A percentile compares a stretch with the other conserved stretches of the same genome.
Conservation (phyloP, 2,329 filamentous ascomycete genomes). For the Aspergillus tanneri region DNA sequence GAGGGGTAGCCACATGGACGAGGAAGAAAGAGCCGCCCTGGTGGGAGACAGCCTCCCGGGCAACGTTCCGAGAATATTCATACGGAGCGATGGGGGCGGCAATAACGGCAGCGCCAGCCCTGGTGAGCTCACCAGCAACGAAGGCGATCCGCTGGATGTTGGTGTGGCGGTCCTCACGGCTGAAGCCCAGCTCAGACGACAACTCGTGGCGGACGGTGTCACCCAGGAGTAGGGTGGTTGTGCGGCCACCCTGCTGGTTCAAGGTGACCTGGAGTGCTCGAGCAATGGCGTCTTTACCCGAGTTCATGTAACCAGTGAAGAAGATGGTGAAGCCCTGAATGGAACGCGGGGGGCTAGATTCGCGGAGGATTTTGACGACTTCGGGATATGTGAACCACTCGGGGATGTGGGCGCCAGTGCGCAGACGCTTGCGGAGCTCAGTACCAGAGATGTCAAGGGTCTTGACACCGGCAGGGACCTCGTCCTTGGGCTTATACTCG, state of each 20-base stretch:
- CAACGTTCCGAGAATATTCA: conserved; percentile 71
- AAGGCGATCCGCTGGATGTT: conserved; percentile 97
- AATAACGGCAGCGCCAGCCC: conserved; percentile 89
- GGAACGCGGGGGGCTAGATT: conserved; percentile 89
- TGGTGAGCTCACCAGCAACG: conserved; percentile 90
- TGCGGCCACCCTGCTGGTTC: conserved; percentile 95
- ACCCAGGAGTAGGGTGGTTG: conserved; percentile 89
- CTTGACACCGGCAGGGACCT: conserved; percentile 78
- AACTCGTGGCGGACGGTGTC: conserved; percentile 94
- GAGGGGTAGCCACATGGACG: conserved; percentile 86
- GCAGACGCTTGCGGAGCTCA: conserved; percentile 87
- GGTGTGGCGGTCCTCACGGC: conserved; percentile 82
- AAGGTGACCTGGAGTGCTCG: conserved; percentile 94
- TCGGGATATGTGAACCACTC: conserved; percentile 99
- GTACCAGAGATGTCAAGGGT: conserved; percentile 85
- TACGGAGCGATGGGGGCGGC: conserved; percentile 95
- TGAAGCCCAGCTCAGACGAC: conserved; percentile 93
- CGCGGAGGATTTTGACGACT: conserved; percentile 91
- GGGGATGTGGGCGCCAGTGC: conserved; percentile 89
- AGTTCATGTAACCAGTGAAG: conserved; percentile 95
- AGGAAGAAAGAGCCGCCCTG: conserved; percentile 87
- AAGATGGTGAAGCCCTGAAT: conserved; percentile 98
- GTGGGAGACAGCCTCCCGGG: conserved; percentile 75
- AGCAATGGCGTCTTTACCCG: conserved; percentile 93
- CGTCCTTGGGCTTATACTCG: conserved; percentile 91